Evolutionary conservation across 345 rosid genomes (phyloP), one percentile per base, ranked within the genome.

Genomic region (Lepidium sativum): DNA sequence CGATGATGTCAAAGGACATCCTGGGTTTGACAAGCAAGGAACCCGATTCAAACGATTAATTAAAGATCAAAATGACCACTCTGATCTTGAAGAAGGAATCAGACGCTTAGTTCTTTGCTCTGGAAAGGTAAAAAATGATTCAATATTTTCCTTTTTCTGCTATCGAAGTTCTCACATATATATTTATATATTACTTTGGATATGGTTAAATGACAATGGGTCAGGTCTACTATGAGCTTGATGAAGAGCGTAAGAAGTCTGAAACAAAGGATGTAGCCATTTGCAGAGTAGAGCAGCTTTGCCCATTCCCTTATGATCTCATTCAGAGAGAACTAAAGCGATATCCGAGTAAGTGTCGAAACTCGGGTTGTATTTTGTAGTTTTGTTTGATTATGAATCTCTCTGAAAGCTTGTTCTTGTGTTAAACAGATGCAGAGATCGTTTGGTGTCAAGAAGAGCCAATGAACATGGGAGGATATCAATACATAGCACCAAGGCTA

Each of bases 1-100:
- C 34, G 96, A 89, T 67, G 97, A 92, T 70, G 96, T 86, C 1
- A 79, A 92, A 85, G 96, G 96, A 21, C 94, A 89, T 70, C 82
- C 88, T 40, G 97, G 98, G 9, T 89, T 89, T 68, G 97, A 89
- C 77, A 89, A 89, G 55, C 98, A 89, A 63, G 98, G 98, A 33
- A 92, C 98, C 40, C 71, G 97, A 78, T 92, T 92, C 68, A 92
- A 92, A 68, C 85, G 97, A 17, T 86, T 92, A 6, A 87, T 92
- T 54, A 89, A 87, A 71, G 98, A 92, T 75, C 87, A 84, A 68
- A 89, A 80, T 69, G 79, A 76, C 33, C 96, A 84, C 69, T 84
- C 89, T 62, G 79, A 82, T 70, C 81, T 86, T 31, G 98, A 92
- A 65, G 83, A 82, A 75, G 83, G 86, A 42, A 86, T 89, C 62